A percentile compares a stretch with the other conserved stretches of the same genome.
Evolutionary conservation across 257 asterid species (phyloP).

Genomic region (Solanum paucissectum): DNA sequence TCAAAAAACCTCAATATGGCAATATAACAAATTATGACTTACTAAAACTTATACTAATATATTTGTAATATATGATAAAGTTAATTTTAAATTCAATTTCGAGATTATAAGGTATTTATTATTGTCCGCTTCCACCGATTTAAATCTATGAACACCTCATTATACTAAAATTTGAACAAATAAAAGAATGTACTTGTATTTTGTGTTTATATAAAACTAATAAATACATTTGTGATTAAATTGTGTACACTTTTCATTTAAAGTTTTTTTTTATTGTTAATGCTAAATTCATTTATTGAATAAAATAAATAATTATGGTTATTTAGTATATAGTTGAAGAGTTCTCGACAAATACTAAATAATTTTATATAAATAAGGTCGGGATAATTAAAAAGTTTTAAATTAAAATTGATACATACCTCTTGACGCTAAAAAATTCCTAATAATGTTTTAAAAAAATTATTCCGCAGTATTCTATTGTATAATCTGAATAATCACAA

Average conservation of each 20-base stretch:
- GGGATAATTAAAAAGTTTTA: background rate
- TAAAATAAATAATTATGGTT: background rate
- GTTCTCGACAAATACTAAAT: too few relatives aligned
- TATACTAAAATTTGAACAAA: background rate
- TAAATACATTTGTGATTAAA: background rate
- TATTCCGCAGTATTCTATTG: background rate
- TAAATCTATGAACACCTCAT: background rate
- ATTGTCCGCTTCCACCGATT: accelerated
- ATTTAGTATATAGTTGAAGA: background rate
- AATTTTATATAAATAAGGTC: background rate
- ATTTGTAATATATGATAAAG: background rate
- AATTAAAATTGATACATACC: background rate
- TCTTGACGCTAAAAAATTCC: background rate
- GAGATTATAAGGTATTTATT: background rate
- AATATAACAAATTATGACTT: background rate
- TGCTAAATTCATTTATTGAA: background rate
- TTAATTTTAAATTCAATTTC: background rate
- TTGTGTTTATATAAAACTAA: background rate
- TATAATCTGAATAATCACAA: background rate
- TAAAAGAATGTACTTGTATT: background rate
- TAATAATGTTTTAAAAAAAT: background rate
- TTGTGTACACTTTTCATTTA: background rate
- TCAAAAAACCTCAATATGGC: background rate
- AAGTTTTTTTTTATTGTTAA: background rate
- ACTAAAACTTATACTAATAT: too few relatives aligned